Evolutionary conservation across 208 protist genomes (phyloP), one percentile per base, ranked within the genome.

Genomic region (Wallacemonas collosoma): DNA sequence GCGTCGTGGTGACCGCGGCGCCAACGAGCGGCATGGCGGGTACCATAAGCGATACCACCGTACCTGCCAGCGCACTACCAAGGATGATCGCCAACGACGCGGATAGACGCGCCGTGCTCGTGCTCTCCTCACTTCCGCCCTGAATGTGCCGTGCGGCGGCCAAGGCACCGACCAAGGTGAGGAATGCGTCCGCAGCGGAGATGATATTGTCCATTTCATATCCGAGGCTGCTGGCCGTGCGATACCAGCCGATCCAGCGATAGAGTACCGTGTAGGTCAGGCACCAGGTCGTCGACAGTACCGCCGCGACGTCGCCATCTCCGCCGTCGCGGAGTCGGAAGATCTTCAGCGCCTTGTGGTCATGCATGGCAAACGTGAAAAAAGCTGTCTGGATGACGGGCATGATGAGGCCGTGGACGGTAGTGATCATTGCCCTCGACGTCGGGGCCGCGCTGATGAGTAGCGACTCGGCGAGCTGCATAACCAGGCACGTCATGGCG

Each of bases 221-320:
- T 44, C 83, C 87, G 5, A 79, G 76, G 71, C 77, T 83, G 54
- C 80, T 43, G 69, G 93, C 88, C 39, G 78, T 79, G 73, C 73
- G 79, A 66, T 93, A 93, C 88, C 88, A 95, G 47, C 65, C 68
- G 51, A 90, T 87, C 85, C 86, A 95, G 47, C 85, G 82, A 70
- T 83, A 90, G n/a, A 93, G 69, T 2, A 86, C 47, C 14, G 86
- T 76, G 72, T 93, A 78, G 47, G 50, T 68, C 26, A 81, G 38
- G 68, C 85, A 82, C 91, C 88, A 93, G 12, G 85, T 44, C 36
- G 82, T 83, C 4, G 83, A 82, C 47, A 93, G 53, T 36, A 76
- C 76, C 14, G 85, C 83, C 1, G 81, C 82, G 5, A 74, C 70
- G 53, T 83, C 78, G 17, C 72, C 77, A 35, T 73, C 72, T 40